Conservation (phyloP, 768 basidiomycete species). For the Boletellus ananiceps region DNA sequence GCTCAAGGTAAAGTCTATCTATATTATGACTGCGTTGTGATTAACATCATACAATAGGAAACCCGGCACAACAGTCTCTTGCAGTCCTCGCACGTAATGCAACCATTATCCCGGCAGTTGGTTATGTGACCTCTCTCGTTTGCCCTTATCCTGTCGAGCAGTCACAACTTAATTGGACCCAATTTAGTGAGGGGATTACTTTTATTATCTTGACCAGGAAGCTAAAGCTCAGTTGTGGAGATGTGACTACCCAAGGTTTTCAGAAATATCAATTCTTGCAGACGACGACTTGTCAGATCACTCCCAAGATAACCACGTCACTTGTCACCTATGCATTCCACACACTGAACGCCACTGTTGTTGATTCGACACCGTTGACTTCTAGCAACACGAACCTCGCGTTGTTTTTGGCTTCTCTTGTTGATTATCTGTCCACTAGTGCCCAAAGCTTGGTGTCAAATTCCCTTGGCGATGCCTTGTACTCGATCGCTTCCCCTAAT, state of each 20-base stretch:
- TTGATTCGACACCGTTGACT: background rate
- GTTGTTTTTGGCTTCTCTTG: background rate
- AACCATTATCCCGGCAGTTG: too few relatives aligned
- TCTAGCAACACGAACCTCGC: background rate
- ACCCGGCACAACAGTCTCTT: too few relatives aligned
- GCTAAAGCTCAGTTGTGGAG: background rate
- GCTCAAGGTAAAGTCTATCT: too few relatives aligned
- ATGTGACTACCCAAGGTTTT: too few relatives aligned
- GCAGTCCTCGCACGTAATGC: too few relatives aligned
- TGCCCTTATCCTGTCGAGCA: conserved; percentile 4
- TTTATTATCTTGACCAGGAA: background rate
- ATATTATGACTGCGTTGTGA: too few relatives aligned
- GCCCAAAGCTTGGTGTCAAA: conserved; percentile 15
- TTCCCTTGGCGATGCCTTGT: conserved; percentile 17
- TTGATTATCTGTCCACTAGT: conserved; percentile 3
- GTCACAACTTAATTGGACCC: background rate
- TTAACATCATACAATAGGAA: too few relatives aligned
- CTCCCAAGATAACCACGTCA: conserved; percentile 4
- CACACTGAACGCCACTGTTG: background rate
- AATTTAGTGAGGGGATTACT: background rate
- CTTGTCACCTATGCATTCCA: background rate
- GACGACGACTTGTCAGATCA: conserved; percentile 7
- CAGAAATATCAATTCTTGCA: conserved; percentile 5
- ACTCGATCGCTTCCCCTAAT: background rate
- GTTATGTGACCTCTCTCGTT: conserved; percentile 5